Evolutionary conservation across 2,329 filamentous ascomycete genomes (phyloP).

Genomic region (Claviceps lovelessii): DNA sequence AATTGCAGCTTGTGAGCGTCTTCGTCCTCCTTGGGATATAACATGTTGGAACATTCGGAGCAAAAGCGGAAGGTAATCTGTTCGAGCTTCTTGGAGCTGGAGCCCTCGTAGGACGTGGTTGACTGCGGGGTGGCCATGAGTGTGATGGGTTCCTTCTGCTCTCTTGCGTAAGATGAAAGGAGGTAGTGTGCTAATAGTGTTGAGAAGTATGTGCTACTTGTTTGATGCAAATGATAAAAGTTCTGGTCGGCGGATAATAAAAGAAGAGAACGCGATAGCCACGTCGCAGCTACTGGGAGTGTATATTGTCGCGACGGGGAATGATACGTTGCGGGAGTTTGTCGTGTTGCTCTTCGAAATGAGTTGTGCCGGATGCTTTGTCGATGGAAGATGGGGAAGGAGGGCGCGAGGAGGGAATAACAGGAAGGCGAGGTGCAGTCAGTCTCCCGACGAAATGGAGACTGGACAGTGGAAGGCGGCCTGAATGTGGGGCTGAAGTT

Average conservation of each 20-base stretch:
- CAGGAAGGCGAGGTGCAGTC: neutral
- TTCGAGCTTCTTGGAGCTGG: conserved; percentile 42
- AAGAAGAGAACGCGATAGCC: neutral
- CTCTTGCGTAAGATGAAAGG: neutral
- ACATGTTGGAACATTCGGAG: conserved; percentile 96
- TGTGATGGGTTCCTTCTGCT: neutral
- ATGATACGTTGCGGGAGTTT: neutral
- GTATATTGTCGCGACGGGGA: neutral
- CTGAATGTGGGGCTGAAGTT: neutral
- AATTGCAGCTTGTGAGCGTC: conserved; percentile 76
- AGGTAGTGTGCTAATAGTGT: conserved; percentile 2
- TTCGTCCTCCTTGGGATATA: conserved; percentile 92
- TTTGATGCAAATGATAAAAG: neutral
- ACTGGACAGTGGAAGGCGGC: neutral
- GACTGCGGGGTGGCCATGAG: conserved; percentile 45
- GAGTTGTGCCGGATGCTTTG: neutral
- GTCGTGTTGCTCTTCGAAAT: neutral
- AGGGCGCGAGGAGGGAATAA: neutral
- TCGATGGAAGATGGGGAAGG: neutral
- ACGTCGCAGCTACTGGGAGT: neutral
- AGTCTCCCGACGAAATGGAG: neutral
- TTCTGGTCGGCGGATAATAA: too few relatives aligned
- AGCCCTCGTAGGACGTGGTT: conserved; percentile 28
- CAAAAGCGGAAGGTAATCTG: conserved; percentile 97
- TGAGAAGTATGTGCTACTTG: conserved; percentile 1